Base-by-base conservation (phyloP, 768 basidiomycete species). In the Tubosaeta sp. region DNA sequence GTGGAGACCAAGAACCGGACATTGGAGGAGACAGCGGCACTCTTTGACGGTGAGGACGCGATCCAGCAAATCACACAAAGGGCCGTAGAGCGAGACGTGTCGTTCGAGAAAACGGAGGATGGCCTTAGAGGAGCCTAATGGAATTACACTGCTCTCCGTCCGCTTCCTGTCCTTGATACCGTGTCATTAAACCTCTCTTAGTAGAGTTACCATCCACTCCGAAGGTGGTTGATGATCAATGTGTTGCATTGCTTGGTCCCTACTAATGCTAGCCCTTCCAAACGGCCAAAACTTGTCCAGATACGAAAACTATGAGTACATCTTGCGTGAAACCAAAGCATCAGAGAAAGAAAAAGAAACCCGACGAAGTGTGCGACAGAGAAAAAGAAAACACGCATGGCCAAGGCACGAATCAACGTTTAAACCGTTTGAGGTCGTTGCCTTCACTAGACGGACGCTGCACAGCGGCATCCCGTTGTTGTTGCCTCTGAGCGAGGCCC, bases 21-120 rank as follows among this genome's bases (percentile, higher is more conserved):
- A 4, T 74, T 87, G 31, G 87, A 89, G 64, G 88, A 89, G 64
- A 89, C 86, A 0, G 80, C 86, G 0, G 80, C 78, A 5, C 68
- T 88, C 7, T 89, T 88, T 49, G 87, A 88, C 52, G 83, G 86
- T 14, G 79, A 81, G 9, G 59, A 58, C 13, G 61, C 59, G 26
- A 38, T 64, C 22, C 17, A 51, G 16, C 61, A 46, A 25, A 62
- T 64, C 22, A 52, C 43, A n/a, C 50, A 48, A 17, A 53, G 32
- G 35, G 61, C 58, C 17, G 41, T n/a, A 26, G 41, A 22, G 41
- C 22, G 1, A 9, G 39, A 41, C 29, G 43, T 44, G 16, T n/a
- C 29, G 6, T 29, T 31, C 16, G 43, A 44, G 7, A 44, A 44
- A 44, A 29, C 43, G 22, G 14, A 31, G n/a, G n/a, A 43, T 12